A percentile compares a stretch with the other conserved stretches of the same genome.
These are phyloP conservation scores for Coemansia sp. DNA, from an alignment of 192 early-diverging fungal species.

Conservation along the genomic window DNA sequence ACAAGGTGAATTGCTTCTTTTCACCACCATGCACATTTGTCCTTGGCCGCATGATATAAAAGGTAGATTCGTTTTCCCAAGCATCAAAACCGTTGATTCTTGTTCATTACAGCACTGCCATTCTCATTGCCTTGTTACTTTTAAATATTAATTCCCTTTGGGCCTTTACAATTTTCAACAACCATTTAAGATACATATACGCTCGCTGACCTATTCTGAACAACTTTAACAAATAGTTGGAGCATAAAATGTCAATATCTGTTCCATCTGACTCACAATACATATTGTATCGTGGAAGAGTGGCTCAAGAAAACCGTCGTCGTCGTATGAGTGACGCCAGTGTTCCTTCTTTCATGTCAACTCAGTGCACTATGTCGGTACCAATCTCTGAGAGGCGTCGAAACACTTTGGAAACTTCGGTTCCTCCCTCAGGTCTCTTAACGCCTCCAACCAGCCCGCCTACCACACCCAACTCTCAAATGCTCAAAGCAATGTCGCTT, in stretches of 20 bases:
- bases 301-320: slow-evolving; percentile 30
- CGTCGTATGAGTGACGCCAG: slow-evolving; percentile 39
- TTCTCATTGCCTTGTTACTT: not conserved
- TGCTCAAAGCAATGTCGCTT: slow-evolving; percentile 1
- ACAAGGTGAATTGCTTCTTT: not conserved
- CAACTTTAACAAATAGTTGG: too few species aligned
- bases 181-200: too few species aligned
- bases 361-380: not conserved
- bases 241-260: slow-evolving; percentile 15
- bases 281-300: slow-evolving; percentile 28
- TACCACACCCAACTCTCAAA: not conserved
- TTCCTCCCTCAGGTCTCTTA: not conserved
- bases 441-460: not conserved
- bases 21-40: not conserved
- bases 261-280: slow-evolving; percentile 35
- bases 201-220: too few species aligned
- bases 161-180: not conserved
- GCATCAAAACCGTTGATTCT: too few species aligned
- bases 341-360: slow-evolving; percentile 15
- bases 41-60: slow-evolving; percentile 1
- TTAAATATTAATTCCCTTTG: not conserved
- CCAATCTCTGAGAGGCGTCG: slow-evolving; percentile 19
- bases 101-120: too few species aligned
- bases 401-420: slow-evolving; percentile 30
- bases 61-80: not conserved